Evolutionary conservation across 2,329 filamentous ascomycete species (phyloP), one percentile per base, ranked within the genome.

Genomic region (Aspergillus sp.): DNA sequence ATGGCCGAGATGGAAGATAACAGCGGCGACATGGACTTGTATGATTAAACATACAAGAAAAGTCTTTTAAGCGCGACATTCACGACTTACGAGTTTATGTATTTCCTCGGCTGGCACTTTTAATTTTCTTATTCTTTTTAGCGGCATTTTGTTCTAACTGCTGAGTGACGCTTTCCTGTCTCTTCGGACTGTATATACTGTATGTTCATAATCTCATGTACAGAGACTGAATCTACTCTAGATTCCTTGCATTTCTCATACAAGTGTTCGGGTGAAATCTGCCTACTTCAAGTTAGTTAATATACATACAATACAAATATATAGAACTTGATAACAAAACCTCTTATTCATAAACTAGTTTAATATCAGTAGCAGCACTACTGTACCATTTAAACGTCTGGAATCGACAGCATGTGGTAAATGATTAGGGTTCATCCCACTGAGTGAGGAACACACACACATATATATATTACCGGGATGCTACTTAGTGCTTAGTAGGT

Each of bases 1-100:
- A 77, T 89, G 17, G 88, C 89, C 12, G 91, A 96, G 82, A 87
- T 67, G 78, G 82, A 85, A 60, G 82, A 83, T 50, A 79, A 79
- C 58, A 73, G 75, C 60, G 82, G 79, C 39, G 82, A 84, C 20
- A 85, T 85, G 78, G 86, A 88, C 66, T 78, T 89, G 45, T 88
- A 89, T 67, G 85, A 88, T 12, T 65, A 57, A 34, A 44, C 12
- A 30, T 30, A n/a, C 12, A n/a, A 9, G 34, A n/a, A 41, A 20
- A 42, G 37, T 30, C 30, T 51, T 20, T 20, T 11, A 30, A 11
- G 34, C 17, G 45, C 24, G 45, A 7, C 30, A 34, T 48, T 30
- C 13, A 46, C n/a, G 44, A 48, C 11, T 48, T 20, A 48, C 15
- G 45, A 41, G 27, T 30, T 30, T 30, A 30, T 30, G 27, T 30